phyloP scores from a whole-genome alignment of 2,329 filamentous ascomycete genomes.

The Chrysoporthe cubensis region DNA sequence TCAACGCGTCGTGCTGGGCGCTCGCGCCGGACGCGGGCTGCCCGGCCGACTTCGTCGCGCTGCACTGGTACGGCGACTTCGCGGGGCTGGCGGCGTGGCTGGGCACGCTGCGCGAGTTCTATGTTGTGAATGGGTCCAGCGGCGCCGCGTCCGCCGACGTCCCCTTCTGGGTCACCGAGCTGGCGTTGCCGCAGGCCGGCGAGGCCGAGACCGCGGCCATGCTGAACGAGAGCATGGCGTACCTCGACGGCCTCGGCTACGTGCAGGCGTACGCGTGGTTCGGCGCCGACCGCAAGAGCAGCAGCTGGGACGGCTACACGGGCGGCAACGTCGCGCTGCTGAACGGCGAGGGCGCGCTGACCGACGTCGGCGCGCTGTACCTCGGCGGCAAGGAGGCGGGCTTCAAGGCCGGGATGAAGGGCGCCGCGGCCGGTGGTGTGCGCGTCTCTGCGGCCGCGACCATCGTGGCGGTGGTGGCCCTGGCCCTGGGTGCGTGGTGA shows the following conservation, averaged over 20 bases:
- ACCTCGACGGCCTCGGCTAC: slow-evolving; percentile 40
- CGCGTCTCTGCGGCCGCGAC: slow-evolving; percentile 11
- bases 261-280: slow-evolving; percentile 48
- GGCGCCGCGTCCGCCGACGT: slow-evolving; percentile 28
- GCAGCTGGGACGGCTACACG: slow-evolving; percentile 45
- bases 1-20: slow-evolving; percentile 46
- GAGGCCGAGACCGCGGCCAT: slow-evolving; percentile 42
- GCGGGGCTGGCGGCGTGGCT: slow-evolving; percentile 43
- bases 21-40: slow-evolving; percentile 42
- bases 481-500: slow-evolving; percentile 11
- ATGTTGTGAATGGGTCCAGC: slow-evolving; percentile 29
- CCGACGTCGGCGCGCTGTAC: slow-evolving; percentile 44
- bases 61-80: slow-evolving; percentile 48
- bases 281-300: slow-evolving; percentile 43
- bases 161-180: slow-evolving; percentile 45
- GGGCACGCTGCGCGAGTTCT: slow-evolving; percentile 41
- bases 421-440: slow-evolving; percentile 11
- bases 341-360: slow-evolving; percentile 42
- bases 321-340: slow-evolving; percentile 44
- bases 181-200: slow-evolving; percentile 43
- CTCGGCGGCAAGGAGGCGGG: slow-evolving; percentile 44
- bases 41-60: slow-evolving; percentile 45
- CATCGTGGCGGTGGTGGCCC: background rate
- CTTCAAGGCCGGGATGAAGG: slow-evolving; percentile 41
- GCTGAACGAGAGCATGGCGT: slow-evolving; percentile 45